Evolutionary conservation across 345 rosid genomes (phyloP), one percentile per base, ranked within the genome.

Genomic region (Dimocarpus longan): DNA sequence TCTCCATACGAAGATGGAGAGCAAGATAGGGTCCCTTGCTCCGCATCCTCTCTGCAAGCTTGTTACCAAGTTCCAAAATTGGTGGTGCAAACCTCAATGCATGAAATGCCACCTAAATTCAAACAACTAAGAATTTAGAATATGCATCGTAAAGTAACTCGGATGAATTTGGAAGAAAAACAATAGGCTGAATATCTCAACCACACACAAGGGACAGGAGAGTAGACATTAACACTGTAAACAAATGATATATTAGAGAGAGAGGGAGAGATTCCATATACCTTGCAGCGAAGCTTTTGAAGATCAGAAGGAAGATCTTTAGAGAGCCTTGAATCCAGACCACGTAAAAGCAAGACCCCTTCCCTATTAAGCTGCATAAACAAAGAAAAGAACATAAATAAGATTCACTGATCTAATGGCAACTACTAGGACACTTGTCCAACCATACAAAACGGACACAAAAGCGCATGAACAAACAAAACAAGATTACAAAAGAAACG

Each of bases 281-380:
- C 99, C 95, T 96, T 96, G 89, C 99, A 96, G 42, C 95, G 92
- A 15, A 94, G 93, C 82, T 93, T 94, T 87, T 93, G 99, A 80
- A 94, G 95, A 88, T 96, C 98, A 32, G 95, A 83, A 37, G 98
- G 95, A 77, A 96, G 91, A 82, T 96, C 97, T 80, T 91, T 93
- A 65, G 99, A 93, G 43, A 97, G 92, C 87, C 98, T 89, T 19
- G 99, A 97, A 85, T 97, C 99, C 54, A 97, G 73, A 78, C 99
- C 93, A 28, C 95, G 89, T 79, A 94, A 80, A 66, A 97, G 98
- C 84, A 97, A 70, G 76, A 97, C 97, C 11, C 99, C 97, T 22
- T 94, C 98, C 76, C 89, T 87, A 19, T 88, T 94, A 40, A 94
- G 90, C 98, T 96, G 90, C 90, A 82, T 8, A 81, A 76, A 73